Conservation (phyloP, 139 green algal species). For the Closterium sp. region DNA sequence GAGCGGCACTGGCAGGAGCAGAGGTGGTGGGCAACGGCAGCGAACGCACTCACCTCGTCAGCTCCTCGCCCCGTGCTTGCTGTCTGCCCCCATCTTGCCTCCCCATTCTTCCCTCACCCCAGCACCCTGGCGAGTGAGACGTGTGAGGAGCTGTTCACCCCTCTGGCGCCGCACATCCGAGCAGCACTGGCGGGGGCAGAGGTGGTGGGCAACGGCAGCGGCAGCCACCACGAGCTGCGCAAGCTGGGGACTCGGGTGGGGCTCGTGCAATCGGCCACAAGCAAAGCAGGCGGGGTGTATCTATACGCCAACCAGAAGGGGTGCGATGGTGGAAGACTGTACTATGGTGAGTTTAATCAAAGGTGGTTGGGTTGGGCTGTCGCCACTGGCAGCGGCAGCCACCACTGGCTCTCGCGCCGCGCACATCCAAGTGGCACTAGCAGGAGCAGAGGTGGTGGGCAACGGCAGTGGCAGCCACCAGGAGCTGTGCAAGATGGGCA, state of each 20-base stretch:
- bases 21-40: slow-evolving; percentile 93
- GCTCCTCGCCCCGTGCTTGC: neutral
- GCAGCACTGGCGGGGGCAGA: slow-evolving; percentile 74
- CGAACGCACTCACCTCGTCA: slow-evolving; percentile 58
- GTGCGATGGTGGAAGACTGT: slow-evolving; percentile 93
- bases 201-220: slow-evolving; percentile 91
- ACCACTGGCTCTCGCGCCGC: too few relatives aligned
- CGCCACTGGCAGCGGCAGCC: slow-evolving; percentile 76
- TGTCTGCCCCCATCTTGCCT: neutral
- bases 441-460: too few relatives aligned
- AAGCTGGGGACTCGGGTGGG: slow-evolving; percentile 86
- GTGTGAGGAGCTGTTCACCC: slow-evolving; percentile 98
- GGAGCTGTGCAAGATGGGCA: too few relatives aligned
- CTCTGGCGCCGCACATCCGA: slow-evolving; percentile 58
- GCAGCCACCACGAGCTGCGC: slow-evolving; percentile 79
- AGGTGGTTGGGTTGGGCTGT: too few relatives aligned
- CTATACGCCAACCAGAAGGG: slow-evolving; percentile 96
- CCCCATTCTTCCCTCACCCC: slow-evolving; percentile 7
- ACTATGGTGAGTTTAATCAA: slow-evolving; percentile 64
- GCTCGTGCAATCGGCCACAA: slow-evolving; percentile 79
- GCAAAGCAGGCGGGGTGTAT: slow-evolving; percentile 92
- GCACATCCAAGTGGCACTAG: too few relatives aligned
- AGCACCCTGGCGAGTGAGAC: slow-evolving; percentile 72
- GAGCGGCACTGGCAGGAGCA: slow-evolving; percentile 53
- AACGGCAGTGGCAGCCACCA: too few relatives aligned